Evolutionary conservation across 495 filamentous ascomycete species (phyloP), one percentile per base, ranked within the genome.

Genomic region (Penicillium maclennaniae): DNA sequence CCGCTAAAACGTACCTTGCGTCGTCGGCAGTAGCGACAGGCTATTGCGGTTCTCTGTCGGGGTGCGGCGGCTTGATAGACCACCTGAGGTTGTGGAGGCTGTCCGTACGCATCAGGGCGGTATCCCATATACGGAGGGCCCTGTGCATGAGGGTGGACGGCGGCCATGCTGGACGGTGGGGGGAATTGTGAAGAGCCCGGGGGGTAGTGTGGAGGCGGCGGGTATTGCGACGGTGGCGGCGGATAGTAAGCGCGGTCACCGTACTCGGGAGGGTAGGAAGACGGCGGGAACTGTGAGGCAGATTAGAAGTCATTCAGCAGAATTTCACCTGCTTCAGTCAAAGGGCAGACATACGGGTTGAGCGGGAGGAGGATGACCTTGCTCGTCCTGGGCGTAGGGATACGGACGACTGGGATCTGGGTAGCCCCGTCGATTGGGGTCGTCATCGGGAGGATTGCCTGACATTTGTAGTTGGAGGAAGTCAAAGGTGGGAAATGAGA

Each of bases 11-110:
- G 62, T 77, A 91, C 87, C 83, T 92, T 92, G 54, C 88, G 83
- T 72, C 88, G 79, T 47, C 88, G 75, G 70, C 88, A 92, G 66
- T 92, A 92, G 47, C 85, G 80, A 66, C 88, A 92, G n/a, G 88
- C 88, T 66, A 92, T 92, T 47, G 88, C 88, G 1, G 88, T 92
- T 47, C 88, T 76, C 66, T 92, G 88, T 54, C 88, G 78, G 12
- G 88, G 88, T 10, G 88, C 87, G 6, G 85, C 85, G 53, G 85
- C 66, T 65, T 87, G 64, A 66, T 84, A 70, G 74, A 84, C 73
- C 59, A 87, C 65, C 62, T 80, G 60, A 23, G 69, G 69, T 44
- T 28, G 61, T 64, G 43, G 78, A 61, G 63, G 66, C 59, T 54
- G 75, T 59, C 58, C 74, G 55, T 79, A 79, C 43, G 71, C 63